Percentiles rank a stretch among this genome's conserved stretches.
Evolutionary conservation across 2,329 filamentous ascomycete species (phyloP).

Genomic region (Sclerotinia spermophila): DNA sequence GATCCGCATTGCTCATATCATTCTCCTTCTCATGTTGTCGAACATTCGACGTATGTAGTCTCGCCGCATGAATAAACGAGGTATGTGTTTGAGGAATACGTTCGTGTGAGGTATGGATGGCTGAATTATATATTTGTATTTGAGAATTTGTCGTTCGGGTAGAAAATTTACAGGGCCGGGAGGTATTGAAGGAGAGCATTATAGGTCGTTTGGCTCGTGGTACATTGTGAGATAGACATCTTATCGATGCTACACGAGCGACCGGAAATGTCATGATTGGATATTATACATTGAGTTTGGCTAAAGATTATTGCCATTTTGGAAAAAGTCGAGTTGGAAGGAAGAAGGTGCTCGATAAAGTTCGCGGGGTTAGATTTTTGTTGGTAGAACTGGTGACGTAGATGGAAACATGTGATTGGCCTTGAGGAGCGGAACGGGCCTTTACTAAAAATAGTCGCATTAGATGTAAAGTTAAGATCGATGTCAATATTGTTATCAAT

Average conservation of each 20-base stretch:
- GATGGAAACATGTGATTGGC: conserved; percentile 28
- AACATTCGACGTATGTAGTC: conserved; percentile 6
- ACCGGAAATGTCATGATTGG: conserved; percentile 31
- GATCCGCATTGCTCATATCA: conserved; percentile 39
- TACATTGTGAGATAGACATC: conserved; percentile 28
- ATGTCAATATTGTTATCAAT: neutral
- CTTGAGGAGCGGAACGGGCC: neutral
- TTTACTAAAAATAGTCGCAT: conserved; percentile 6
- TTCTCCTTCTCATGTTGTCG: conserved; percentile 9
- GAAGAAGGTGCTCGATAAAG: conserved; percentile 20
- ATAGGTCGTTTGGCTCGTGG: conserved; percentile 21
- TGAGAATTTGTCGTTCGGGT: neutral
- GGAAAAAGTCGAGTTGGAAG: conserved; percentile 21
- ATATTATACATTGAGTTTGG: conserved; percentile 29
- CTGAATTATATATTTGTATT: conserved; percentile 11
- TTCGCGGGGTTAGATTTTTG: conserved; percentile 21
- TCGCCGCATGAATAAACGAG: neutral
- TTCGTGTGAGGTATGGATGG: conserved; percentile 2
- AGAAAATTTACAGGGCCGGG: conserved; percentile 7
- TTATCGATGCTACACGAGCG: conserved; percentile 32
- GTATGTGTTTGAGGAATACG: neutral
- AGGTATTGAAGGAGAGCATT: conserved; percentile 12
- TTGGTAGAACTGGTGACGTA: conserved; percentile 30
- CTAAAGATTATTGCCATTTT: conserved; percentile 21
- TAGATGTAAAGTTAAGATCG: neutral